Conservation (phyloP, 2,329 filamentous ascomycete genomes). For the Penicillium oxalicum region DNA sequence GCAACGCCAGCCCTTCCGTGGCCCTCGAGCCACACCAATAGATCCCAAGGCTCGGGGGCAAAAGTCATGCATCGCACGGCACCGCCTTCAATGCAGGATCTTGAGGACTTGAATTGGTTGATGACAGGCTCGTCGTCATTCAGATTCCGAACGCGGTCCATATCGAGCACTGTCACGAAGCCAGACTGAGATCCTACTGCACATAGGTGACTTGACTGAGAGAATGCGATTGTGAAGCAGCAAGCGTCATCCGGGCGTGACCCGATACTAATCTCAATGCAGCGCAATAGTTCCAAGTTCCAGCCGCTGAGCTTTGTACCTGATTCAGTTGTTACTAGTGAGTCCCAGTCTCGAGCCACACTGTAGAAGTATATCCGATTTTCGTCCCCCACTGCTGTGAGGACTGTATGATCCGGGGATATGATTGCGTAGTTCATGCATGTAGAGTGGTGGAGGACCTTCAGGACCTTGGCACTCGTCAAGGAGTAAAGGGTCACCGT, state of each 20-base stretch:
- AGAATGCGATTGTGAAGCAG: slow-evolving; percentile 47
- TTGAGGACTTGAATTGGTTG: slow-evolving; percentile 70
- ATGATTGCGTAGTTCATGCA: slow-evolving; percentile 92
- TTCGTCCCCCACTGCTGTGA: slow-evolving; percentile 83
- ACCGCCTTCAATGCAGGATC: slow-evolving; percentile 63
- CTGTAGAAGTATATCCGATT: slow-evolving; percentile 79
- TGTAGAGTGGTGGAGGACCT: slow-evolving; percentile 68
- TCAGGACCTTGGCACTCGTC: slow-evolving; percentile 59
- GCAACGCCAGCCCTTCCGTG: slow-evolving; percentile 49
- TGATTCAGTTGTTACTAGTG: slow-evolving; percentile 22
- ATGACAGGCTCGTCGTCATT: slow-evolving; percentile 49
- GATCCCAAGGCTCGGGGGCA: slow-evolving; percentile 79
- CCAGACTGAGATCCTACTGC: slow-evolving; percentile 48
- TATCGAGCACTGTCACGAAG: slow-evolving; percentile 43
- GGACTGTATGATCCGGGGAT: slow-evolving; percentile 74
- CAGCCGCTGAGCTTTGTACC: slow-evolving; percentile 35
- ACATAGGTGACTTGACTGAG: slow-evolving; percentile 44
- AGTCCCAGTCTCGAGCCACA: slow-evolving; percentile 30
- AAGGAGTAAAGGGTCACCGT: slow-evolving; percentile 80
- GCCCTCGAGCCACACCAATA: slow-evolving; percentile 91
- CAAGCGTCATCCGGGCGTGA: slow-evolving; percentile 36
- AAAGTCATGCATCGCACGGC: slow-evolving; percentile 90
- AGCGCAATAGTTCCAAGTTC: slow-evolving; percentile 37
- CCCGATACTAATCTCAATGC: slow-evolving; percentile 39
- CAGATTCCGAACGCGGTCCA: slow-evolving; percentile 25